These are phyloP conservation scores for Neofusicoccum sp. DNA, from an alignment of 2,329 filamentous ascomycete species.

Conservation along the genomic window DNA sequence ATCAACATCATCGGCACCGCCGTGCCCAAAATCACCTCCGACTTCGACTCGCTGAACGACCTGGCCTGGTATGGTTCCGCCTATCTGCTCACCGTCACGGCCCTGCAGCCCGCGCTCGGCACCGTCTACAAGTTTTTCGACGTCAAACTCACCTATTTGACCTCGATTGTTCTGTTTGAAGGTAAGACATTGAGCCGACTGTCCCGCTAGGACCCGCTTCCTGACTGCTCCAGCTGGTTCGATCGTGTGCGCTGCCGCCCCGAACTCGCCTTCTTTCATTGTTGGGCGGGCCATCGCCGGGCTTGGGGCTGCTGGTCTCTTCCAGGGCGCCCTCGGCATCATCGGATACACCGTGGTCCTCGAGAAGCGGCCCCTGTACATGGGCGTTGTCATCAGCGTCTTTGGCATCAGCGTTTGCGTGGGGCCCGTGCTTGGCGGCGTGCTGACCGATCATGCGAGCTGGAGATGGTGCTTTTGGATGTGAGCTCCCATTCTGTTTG, in stretches of 20 bases:
- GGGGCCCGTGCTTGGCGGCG: slow-evolving; percentile 23
- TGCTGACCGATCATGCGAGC: slow-evolving; percentile 18
- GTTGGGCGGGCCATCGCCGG: slow-evolving; percentile 52
- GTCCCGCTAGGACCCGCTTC: too few relatives aligned
- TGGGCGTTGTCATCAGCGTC: slow-evolving; percentile 1
- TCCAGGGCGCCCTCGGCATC: slow-evolving; percentile 33
- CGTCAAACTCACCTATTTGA: slow-evolving; percentile 52
- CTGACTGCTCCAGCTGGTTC: slow-evolving; percentile 43
- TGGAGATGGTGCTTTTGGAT: slow-evolving; percentile 30
- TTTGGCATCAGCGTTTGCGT: slow-evolving; percentile 22
- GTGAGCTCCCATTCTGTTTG: too few relatives aligned
- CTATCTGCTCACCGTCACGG: slow-evolving; percentile 48
- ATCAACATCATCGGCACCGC: not conserved
- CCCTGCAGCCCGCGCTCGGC: slow-evolving; percentile 47
- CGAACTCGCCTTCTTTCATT: slow-evolving; percentile 48
- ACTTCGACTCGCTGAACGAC: not conserved
- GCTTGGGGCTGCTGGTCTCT: slow-evolving; percentile 51
- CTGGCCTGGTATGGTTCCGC: slow-evolving; percentile 25
- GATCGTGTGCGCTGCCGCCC: slow-evolving; percentile 51
- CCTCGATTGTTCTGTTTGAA: slow-evolving; percentile 46
- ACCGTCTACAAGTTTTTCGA: slow-evolving; percentile 61
- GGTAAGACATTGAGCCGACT: too few relatives aligned
- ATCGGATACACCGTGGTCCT: slow-evolving; percentile 38
- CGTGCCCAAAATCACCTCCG: not conserved
- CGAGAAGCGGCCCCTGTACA: slow-evolving; percentile 35